These are phyloP conservation scores for Aspergillus ustus DNA, from an alignment of 2,329 filamentous ascomycete species.

Conservation along the genomic window DNA sequence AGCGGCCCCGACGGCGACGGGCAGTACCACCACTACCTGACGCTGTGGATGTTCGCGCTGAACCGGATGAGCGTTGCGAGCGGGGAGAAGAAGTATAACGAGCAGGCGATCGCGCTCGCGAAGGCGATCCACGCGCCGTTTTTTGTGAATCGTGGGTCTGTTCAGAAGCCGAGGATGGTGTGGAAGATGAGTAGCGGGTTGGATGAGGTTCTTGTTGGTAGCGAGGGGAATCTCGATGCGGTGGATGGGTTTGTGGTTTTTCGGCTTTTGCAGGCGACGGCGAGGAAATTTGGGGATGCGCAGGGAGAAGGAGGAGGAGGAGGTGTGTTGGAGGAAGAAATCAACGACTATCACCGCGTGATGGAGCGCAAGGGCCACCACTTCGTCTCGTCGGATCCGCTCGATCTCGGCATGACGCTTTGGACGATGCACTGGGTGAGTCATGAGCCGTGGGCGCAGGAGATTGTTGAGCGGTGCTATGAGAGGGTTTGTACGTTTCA, in stretches of 20 bases:
- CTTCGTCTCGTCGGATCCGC: conserved; percentile 53
- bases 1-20: conserved; percentile 59
- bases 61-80: conserved; percentile 58
- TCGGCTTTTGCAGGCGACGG: conserved; percentile 50
- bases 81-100: conserved; percentile 53
- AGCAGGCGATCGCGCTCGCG: conserved; percentile 57
- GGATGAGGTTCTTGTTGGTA: conserved; percentile 51
- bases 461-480: conserved; percentile 42
- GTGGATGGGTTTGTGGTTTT: conserved; percentile 60
- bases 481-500: conserved; percentile 40
- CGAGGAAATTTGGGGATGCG: conserved; percentile 26
- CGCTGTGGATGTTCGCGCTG: conserved; percentile 66
- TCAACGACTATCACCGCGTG: conserved; percentile 57
- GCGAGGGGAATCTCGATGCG: conserved; percentile 62
- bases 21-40: conserved; percentile 67
- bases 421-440: conserved; percentile 60
- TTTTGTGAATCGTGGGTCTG: conserved; percentile 44
- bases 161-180: conserved; percentile 49
- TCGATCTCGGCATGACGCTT: conserved; percentile 65
- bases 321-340: conserved; percentile 52
- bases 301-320: too few species aligned
- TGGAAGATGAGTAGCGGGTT: conserved; percentile 63
- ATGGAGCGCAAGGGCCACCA: conserved; percentile 52
- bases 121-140: conserved; percentile 59
- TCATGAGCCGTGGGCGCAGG: conserved; percentile 55